phyloP scores from a whole-genome alignment of 2,329 filamentous ascomycete species.

The Dothideomycetes sp. region DNA sequence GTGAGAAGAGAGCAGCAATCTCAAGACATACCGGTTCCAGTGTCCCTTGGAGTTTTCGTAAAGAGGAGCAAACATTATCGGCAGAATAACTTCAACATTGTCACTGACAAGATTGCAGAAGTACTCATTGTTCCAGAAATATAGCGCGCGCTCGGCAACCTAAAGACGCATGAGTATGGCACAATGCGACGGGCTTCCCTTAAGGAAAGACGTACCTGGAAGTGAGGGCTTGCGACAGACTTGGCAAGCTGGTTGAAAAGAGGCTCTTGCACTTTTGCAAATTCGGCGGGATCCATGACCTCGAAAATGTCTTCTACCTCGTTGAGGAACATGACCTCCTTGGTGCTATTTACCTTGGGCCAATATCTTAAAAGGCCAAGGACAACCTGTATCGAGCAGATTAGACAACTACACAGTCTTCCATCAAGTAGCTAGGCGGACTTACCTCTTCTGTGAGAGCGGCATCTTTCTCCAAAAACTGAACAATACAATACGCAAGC shows the following conservation, averaged over 20 bases:
- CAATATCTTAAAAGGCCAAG: conserved; percentile 90
- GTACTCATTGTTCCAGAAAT: conserved; percentile 99
- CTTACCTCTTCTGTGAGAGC: conserved; percentile 89
- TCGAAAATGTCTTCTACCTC: conserved; percentile 99
- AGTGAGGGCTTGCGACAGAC: conserved; percentile 95
- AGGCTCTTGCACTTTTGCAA: conserved; percentile 96
- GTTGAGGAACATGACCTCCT: conserved; percentile 99
- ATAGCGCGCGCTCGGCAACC: conserved; percentile 90
- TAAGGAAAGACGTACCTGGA: conserved; percentile 49
- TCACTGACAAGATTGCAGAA: conserved; percentile 99
- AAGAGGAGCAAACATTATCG: conserved; percentile 97
- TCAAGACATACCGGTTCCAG: conserved; percentile 73
- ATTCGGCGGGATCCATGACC: conserved; percentile 97
- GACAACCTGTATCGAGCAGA: conserved; percentile 72
- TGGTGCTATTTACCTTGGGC: conserved; percentile 99
- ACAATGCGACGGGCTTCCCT: neutral
- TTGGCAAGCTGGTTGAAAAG: conserved; percentile 96
- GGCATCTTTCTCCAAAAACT: conserved; percentile 96
- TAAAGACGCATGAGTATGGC: conserved; percentile 19
- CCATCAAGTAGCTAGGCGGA: no score
- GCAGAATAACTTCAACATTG: conserved; percentile 95
- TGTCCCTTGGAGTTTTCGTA: conserved; percentile 99
- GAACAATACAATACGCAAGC: conserved; percentile 95
- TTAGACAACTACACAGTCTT: no score
- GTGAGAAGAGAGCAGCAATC: neutral